A percentile compares a stretch with the other conserved stretches of the same genome.
Conservation (phyloP, 2,329 filamentous ascomycete species). For the Myotisia sp. region DNA sequence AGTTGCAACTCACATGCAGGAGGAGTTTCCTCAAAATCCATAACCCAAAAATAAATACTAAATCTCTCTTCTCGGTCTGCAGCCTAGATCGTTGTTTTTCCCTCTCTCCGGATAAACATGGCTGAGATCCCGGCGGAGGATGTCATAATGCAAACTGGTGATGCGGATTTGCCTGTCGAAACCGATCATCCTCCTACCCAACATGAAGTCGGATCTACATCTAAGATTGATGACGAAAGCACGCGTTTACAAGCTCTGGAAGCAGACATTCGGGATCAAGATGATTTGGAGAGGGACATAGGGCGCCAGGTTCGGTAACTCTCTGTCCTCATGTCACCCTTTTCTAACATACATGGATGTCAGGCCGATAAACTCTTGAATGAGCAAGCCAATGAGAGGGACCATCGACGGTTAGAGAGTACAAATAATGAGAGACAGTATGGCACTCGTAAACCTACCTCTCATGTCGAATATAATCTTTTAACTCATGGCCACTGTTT, state of each 20-base stretch:
- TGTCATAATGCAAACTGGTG: too few species aligned
- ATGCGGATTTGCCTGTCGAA: too few species aligned
- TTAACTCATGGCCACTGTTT: too few species aligned
- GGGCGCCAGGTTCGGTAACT: constrained; percentile 36
- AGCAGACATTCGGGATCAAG: constrained; percentile 63
- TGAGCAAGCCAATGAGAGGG: constrained; percentile 49
- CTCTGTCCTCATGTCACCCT: not conserved
- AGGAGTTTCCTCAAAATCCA: too few species aligned
- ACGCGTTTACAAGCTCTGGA: constrained; percentile 49
- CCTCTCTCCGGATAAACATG: too few species aligned
- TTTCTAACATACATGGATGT: constrained; percentile 1
- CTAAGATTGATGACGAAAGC: constrained; percentile 39
- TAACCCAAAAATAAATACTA: too few species aligned
- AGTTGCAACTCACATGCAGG: too few species aligned
- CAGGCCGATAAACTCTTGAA: constrained; percentile 45
- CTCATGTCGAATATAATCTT: not conserved
- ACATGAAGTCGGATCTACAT: too few species aligned
- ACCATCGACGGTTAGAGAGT: constrained; percentile 49
- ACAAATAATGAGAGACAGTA: constrained; percentile 36
- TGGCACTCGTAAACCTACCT: constrained; percentile 4
- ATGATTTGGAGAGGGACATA: constrained; percentile 82
- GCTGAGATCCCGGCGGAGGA: too few species aligned
- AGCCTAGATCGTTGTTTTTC: too few species aligned
- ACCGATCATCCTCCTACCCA: too few species aligned
- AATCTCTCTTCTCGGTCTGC: too few species aligned